These are phyloP conservation scores for Craterostigma plantagineum DNA, from an alignment of 257 asterid genomes.

Conservation along the genomic window DNA sequence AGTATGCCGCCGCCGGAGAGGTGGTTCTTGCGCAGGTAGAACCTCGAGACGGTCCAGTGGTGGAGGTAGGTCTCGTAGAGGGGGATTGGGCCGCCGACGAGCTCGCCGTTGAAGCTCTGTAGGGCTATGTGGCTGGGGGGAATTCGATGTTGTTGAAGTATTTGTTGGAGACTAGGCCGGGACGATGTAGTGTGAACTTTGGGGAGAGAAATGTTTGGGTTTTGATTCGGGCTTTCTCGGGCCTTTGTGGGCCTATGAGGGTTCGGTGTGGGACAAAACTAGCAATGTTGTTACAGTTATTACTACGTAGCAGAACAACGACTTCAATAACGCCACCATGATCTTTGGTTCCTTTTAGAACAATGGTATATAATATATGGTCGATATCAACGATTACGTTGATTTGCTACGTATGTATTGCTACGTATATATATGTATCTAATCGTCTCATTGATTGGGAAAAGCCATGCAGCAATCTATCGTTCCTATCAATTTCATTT, in stretches of 20 bases:
- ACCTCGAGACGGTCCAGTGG: constrained; percentile 36
- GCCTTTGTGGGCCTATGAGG: constrained; percentile 8
- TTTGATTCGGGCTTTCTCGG: constrained; percentile 17
- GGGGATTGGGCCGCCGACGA: constrained; percentile 31
- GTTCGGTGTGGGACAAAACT: too few relatives aligned
- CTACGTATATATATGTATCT: too few relatives aligned
- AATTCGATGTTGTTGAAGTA: constrained; percentile 23
- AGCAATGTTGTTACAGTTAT: too few relatives aligned
- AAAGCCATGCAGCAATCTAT: too few relatives aligned
- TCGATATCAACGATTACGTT: too few relatives aligned
- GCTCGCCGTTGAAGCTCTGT: constrained; percentile 29
- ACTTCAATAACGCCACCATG: too few relatives aligned
- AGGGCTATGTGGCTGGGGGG: constrained; percentile 43
- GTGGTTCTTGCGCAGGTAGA: constrained; percentile 14
- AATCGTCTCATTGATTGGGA: too few relatives aligned
- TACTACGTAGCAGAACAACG: too few relatives aligned
- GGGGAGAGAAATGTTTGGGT: constrained; percentile 34
- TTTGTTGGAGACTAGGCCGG: constrained; percentile 33
- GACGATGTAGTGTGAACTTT: constrained; percentile 18
- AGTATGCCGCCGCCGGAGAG: neutral
- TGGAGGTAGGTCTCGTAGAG: constrained; percentile 44
- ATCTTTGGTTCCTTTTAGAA: too few relatives aligned
- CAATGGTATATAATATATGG: too few relatives aligned
- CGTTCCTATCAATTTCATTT: too few relatives aligned
- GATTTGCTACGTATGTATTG: too few relatives aligned